phyloP scores from a whole-genome alignment of 495 filamentous ascomycete genomes.

The Cladorrhinum samala region DNA sequence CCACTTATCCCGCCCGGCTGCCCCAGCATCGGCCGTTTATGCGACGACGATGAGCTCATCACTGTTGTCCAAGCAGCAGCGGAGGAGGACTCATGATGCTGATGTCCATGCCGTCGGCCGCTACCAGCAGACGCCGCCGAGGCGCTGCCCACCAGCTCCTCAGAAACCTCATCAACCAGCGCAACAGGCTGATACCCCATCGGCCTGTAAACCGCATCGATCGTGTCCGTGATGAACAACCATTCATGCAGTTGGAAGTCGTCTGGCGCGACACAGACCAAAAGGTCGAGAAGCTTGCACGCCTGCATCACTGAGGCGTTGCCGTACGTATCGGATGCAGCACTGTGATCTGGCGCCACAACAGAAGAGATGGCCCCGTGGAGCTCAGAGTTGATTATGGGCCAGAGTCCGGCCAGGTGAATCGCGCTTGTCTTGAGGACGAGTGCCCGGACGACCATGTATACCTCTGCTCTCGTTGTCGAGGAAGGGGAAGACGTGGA shows the following conservation, averaged over 20 bases:
- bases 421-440: constrained; percentile 67
- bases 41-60: constrained; percentile 17
- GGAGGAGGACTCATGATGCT: too few species aligned
- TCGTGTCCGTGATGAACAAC: constrained; percentile 94
- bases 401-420: constrained; percentile 81
- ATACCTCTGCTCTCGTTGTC: constrained; percentile 78
- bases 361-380: constrained; percentile 75
- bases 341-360: constrained; percentile 57
- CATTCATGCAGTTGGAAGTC: constrained; percentile 95
- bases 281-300: constrained; percentile 81
- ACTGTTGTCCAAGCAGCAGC: constrained; percentile 24
- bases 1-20: constrained; percentile 41
- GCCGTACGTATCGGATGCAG: constrained; percentile 62
- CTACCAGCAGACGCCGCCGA: constrained; percentile 43
- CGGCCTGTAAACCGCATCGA: constrained; percentile 89
- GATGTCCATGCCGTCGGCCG: constrained; percentile 41
- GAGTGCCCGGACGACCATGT: constrained; percentile 79
- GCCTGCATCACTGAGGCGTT: constrained; percentile 74
- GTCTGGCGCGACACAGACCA: constrained; percentile 81
- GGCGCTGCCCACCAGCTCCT: constrained; percentile 42
- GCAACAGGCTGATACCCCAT: constrained; percentile 65
- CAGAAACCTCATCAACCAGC: constrained; percentile 79
- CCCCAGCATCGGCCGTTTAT: constrained; percentile 44
- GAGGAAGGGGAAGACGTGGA: constrained; percentile 87
- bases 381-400: constrained; percentile 79